Evolutionary conservation across 345 rosid genomes (phyloP), one percentile per base, ranked within the genome.

Genomic region (Reutealis trisperma): DNA sequence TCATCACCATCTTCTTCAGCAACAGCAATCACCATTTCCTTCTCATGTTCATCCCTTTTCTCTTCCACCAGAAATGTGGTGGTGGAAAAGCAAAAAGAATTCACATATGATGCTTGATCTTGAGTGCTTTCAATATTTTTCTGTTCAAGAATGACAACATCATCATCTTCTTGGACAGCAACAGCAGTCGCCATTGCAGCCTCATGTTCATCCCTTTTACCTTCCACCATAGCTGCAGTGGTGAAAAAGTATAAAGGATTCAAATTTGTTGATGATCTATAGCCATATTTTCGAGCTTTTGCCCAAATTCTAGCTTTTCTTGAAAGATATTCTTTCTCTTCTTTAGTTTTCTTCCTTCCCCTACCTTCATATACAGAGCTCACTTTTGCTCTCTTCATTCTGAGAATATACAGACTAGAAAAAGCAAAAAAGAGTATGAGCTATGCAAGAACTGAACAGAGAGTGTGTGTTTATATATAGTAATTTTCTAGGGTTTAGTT

Each of bases 371-470:
- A 77, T 21, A 70, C 60, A 5, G 71, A 8, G 76, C 73, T 83
- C 63, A 77, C 79, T 57, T 73, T 73, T 24, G 79, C 76, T 24
- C 57, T 79, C 25, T 70, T 74, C 85, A 83, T 83, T 13, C 22
- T 67, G 9, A 8, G 58, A 4, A 5, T 34, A 34, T 4, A 34
- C 3, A 34, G 37, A 34, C 37, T 34, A 34, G 3, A 57, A 8
- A 52, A 66, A 65, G 74, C n/a, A n/a, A n/a, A n/a, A 30, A 51
- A 41, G 70, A 32, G 71, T 47, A 10, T 44, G 63, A 25, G 55
- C 9, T 44, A 5, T 2, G 13, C 49, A 45, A 45, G 13, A 45
- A 45, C 11, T 45, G 49, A 45, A 45, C 49, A 45, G 49, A 52
- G 24, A 67, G 1, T 19, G 15, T 2, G 24, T 21, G 7, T 32